phyloP scores from a whole-genome alignment of 108 stramenopile genomes.

The Pseudonitzschia multiseries region DNA sequence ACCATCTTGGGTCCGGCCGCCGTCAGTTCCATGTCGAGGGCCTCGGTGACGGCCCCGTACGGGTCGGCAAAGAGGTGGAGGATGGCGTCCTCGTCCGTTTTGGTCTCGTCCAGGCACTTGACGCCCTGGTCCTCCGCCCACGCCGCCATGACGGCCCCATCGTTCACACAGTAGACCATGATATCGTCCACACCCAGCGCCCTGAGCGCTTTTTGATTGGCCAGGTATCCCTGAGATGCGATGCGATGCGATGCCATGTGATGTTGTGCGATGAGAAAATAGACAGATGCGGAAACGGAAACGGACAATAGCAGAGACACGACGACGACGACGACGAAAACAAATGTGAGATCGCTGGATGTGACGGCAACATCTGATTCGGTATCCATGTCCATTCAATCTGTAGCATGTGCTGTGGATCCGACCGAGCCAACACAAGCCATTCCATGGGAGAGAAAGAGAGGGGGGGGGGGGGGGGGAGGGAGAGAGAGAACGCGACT shows the following conservation, averaged over 20 bases:
- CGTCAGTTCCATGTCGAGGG: slow-evolving; percentile 65
- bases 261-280: background rate
- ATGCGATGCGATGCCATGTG: slow-evolving; percentile 6
- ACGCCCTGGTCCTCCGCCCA: slow-evolving; percentile 58
- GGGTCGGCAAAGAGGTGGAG: slow-evolving; percentile 68
- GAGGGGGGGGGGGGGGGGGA: no score
- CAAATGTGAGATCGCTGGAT: no score
- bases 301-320: no score
- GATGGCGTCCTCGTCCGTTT: slow-evolving; percentile 26
- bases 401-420: no score
- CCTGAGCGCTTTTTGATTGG: slow-evolving; percentile 59
- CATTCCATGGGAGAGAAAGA: no score
- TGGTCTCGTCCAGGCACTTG: background rate
- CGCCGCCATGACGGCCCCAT: slow-evolving; percentile 49
- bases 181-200: slow-evolving; percentile 54
- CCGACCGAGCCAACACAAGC: no score
- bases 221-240: slow-evolving; percentile 59
- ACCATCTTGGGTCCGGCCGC: slow-evolving; percentile 48
- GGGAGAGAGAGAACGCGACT: no score
- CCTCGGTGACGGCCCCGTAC: slow-evolving; percentile 50
- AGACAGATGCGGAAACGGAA: background rate
- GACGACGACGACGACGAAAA: no score
- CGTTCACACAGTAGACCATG: slow-evolving; percentile 71
- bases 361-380: no score
- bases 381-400: no score